A percentile compares a stretch with the other conserved stretches of the same genome.
Conservation (phyloP, 108 stramenopile species). For the Nitzschia sp. region DNA sequence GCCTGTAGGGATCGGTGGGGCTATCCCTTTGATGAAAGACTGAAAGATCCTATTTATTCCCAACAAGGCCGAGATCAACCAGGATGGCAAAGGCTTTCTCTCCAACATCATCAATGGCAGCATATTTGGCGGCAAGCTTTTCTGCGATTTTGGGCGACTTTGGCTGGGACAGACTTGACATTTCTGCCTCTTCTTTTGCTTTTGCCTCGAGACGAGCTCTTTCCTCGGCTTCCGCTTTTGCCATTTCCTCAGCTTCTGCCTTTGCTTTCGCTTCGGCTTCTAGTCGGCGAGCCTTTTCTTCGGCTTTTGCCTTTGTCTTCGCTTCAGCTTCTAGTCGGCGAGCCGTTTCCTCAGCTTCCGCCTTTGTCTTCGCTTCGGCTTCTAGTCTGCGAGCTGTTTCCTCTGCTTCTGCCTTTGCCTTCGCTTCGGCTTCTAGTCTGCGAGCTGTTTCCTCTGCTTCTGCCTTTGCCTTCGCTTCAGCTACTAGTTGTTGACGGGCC, state of each 20-base stretch:
- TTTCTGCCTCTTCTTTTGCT: background rate
- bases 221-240: background rate
- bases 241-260: background rate
- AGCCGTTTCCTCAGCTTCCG: background rate
- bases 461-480: conserved; percentile 1
- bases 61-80: conserved; percentile 46
- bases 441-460: conserved; percentile 1
- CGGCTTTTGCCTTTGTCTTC: background rate
- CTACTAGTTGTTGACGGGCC: background rate
- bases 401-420: conserved; percentile 1
- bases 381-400: background rate
- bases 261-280: background rate
- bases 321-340: background rate
- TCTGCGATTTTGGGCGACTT: conserved; percentile 25
- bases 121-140: conserved; percentile 44
- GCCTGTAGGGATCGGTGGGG: no score
- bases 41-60: background rate
- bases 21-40: no score
- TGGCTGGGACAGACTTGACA: no score
- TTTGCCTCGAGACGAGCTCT: background rate
- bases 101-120: conserved; percentile 46
- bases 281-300: background rate
- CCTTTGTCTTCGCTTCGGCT: conserved; percentile 8
- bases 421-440: conserved; percentile 1
- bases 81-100: conserved; percentile 53